Evolutionary conservation across 2,329 filamentous ascomycete genomes (phyloP), one percentile per base, ranked within the genome.

Genomic region (Meredithiella fracta): DNA sequence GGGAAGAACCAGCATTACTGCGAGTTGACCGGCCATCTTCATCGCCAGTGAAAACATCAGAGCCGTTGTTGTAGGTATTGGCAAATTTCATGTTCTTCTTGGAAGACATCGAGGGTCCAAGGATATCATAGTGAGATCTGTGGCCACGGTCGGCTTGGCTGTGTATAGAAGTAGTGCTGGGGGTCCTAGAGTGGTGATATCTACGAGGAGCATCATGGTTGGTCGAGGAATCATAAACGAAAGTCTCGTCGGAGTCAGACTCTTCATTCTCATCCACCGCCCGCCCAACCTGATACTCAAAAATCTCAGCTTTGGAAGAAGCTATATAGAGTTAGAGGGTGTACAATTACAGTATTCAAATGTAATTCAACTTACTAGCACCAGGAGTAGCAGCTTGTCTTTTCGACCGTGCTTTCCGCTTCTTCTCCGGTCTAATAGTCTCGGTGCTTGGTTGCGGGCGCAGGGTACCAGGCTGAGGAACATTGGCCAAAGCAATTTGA

Each of bases 1-100:
- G 72, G 47, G 76, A 76, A 2, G 79, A 81, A 26, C 84, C 82
- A 22, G 67, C 72, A 59, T 73, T 78, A 63, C 78, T 81, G 57
- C 82, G 75, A 15, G 74, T 73, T 22, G 75, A 78, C 56, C 80
- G 78, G 15, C 82, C 82, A 57, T 83, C 79, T 17, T 89, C 83
- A 51, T 76, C 82, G 52, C 82, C 62, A 9, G 66, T 76, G 20
- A 67, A 71, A 34, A 78, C 76, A 50, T 69, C 74, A 40, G 70
- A 71, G 60, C 78, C 79, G 60, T 76, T 80, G 61, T 73, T 82
- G 67, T 86, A 87, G 1, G 84, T 81, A 67, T 87, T 91, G 58
- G 86, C 85, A 65, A 97, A 97, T 65, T 96, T 97, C 88, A 95
- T 96, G 69, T 85, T 94, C 71, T 87, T 89, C 70, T 94, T 96